These are phyloP conservation scores for Xylariaceae sp. DNA, from an alignment of 2,329 filamentous ascomycete species.

Conservation along the genomic window DNA sequence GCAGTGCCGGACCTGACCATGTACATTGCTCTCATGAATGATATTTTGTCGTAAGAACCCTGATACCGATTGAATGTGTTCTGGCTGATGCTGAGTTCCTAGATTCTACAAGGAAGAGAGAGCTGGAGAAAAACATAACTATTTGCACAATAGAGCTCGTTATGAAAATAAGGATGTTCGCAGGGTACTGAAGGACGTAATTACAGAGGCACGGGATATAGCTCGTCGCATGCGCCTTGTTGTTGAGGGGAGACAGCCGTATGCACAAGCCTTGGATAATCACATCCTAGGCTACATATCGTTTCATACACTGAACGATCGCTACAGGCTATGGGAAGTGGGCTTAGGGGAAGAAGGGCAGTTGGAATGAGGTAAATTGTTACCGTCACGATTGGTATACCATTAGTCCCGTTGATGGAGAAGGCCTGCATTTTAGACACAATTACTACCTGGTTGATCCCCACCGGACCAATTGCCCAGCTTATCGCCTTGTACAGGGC, in stretches of 20 bases:
- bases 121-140: constrained; percentile 32
- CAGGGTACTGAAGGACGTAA: constrained; percentile 18
- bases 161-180: constrained; percentile 22
- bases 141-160: constrained; percentile 29
- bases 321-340: constrained; percentile 24
- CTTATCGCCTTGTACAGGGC: constrained; percentile 46
- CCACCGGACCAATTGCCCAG: constrained; percentile 48
- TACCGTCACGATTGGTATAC: too few relatives aligned
- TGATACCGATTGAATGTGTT: too few relatives aligned
- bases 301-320: constrained; percentile 20
- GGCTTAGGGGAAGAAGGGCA: constrained; percentile 13
- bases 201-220: constrained; percentile 18
- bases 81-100: background rate
- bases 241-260: constrained; percentile 23
- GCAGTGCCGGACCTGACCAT: constrained; percentile 33
- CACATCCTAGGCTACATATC: constrained; percentile 33
- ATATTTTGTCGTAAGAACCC: constrained; percentile 34
- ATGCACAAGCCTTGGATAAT: constrained; percentile 27
- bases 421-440: too few relatives aligned
- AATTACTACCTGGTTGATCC: too few relatives aligned
- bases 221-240: constrained; percentile 24
- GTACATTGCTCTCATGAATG: constrained; percentile 34
- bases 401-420: too few relatives aligned
- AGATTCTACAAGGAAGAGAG: constrained; percentile 38
- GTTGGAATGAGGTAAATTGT: background rate